Base-by-base conservation (phyloP, 495 filamentous ascomycete genomes). In the Penicillium verhagenii region DNA sequence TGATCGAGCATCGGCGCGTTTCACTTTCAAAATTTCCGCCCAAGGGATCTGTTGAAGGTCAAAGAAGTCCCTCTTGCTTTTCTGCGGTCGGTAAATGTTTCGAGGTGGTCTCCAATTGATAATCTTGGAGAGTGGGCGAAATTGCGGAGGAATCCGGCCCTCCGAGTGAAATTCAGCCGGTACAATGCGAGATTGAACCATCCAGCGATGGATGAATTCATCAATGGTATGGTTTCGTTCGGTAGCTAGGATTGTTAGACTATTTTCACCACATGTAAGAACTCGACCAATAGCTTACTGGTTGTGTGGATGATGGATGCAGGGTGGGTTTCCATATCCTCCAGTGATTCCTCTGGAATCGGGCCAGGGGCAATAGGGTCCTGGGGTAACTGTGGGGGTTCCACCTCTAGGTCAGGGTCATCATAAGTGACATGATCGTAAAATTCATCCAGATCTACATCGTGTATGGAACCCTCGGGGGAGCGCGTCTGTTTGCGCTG, bases 31-130 rank as follows among this genome's bases (percentile, higher is more conserved):
- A 1, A 75, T 73, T 8, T 79, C 75, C 84, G 59, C 61, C 75
- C 91, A 96, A 44, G 88, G 76, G 35, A 96, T 87, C 47, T 90
- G 88, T 64, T 96, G 90, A 24, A 90, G 67, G 64, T 96, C 91
- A 59, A 74, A 88, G 18, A 66, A 63, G 35, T 88, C 85, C 19
- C 77, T 68, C 14, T 84, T 71, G 54, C 86, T 82, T 4, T 64
- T 52, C n/a, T 50, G 56, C 1, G 73, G 73, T 7, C 75, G 65
- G 13, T 70, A 60, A 26, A 78, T 69, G 58, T 73, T 70, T 3
- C 53, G 56, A 11, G 77, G 81, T 16, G 74, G 76, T 26, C 53
- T 54, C 68, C 72, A 76, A 33, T 56, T 50, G 23, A 71, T 60
- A 39, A 76, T 65, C 25, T 64, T 70, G 1, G 65, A 57, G 3